Base-by-base conservation (phyloP, 2,329 filamentous ascomycete species). In the Trichoderma lentiforme region DNA sequence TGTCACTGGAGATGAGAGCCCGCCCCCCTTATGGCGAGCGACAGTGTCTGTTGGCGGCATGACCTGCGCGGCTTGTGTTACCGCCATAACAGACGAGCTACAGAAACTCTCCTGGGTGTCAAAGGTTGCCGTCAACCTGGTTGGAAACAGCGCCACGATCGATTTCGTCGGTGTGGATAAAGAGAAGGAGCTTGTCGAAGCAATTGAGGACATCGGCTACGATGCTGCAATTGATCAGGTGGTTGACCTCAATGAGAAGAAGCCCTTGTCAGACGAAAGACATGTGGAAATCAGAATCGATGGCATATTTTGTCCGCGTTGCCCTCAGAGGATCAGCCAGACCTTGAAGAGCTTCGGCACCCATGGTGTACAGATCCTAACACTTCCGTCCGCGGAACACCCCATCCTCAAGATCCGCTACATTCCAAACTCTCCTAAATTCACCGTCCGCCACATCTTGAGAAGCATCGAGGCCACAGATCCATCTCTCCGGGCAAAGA, bases 371-470 rank as follows among this genome's bases (percentile, higher is more conserved):
- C 81, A 84, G 4, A 82, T 94, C 15, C 79, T 90, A 51, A 83
- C 83, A 32, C 80, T 83, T 21, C 86, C 89, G 1, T 90, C 89
- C 1, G 81, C 88, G 30, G 81, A 90, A 43, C 84, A 87, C 24
- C 92, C 94, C 0, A 87, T 94, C 34, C 77, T 97, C 57, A 91
- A 87, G 75, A 79, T 97, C 68, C 87, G 83, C 3, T 98, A 98
- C 77, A 83, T 83, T 0, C 93, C 95, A 0, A 79, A 87, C 2
- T 85, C 90, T 4, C 92, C 93, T 0, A 78, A 76, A 1, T 89
- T 97, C 76, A 97, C 93, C 0, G 88, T 97, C 74, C 89, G 95
- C 63, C 87, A 89, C 8, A 93, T 98, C 56, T 83, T 97, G 14
- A 82, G 84, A 14, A 86, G 88, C 2, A 92, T 98, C 65, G 85